These are phyloP conservation scores for Trichoderma harzianum DNA, from an alignment of 2,329 filamentous ascomycete genomes.

Conservation along the genomic window DNA sequence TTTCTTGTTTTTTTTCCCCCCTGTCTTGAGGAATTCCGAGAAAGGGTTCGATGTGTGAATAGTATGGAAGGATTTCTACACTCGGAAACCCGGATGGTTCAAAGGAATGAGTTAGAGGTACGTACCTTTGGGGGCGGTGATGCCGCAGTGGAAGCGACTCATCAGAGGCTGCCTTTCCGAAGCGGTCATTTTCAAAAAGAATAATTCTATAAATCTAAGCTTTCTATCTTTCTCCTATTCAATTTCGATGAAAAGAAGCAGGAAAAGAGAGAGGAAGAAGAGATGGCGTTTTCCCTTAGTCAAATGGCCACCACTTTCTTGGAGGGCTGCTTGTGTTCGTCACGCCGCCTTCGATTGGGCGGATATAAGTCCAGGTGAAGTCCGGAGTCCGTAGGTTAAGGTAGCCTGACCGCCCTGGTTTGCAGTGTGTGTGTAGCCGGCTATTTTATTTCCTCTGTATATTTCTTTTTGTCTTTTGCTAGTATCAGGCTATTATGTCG, in stretches of 20 bases:
- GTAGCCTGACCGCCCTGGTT: neutral
- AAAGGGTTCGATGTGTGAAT: neutral
- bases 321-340: neutral
- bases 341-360: neutral
- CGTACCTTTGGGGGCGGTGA: conserved; percentile 13
- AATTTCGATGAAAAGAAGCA: neutral
- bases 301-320: neutral
- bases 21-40: neutral
- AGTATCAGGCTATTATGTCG: neutral
- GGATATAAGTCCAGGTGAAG: conserved; percentile 4
- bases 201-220: neutral
- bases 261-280: too few species aligned
- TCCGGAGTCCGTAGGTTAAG: neutral
- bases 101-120: neutral
- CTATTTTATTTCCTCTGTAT: neutral
- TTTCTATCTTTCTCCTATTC: neutral
- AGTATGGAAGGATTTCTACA: neutral
- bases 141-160: neutral
- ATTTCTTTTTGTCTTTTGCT: neutral
- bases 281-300: neutral
- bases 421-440: neutral
- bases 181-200: neutral
- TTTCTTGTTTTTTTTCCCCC: neutral
- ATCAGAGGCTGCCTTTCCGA: conserved; percentile 3
- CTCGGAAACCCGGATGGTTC: neutral